A percentile compares a stretch with the other conserved stretches of the same genome.
phyloP scores from a whole-genome alignment of 2,329 filamentous ascomycete species.

The Ilyonectria mors-panacis region DNA sequence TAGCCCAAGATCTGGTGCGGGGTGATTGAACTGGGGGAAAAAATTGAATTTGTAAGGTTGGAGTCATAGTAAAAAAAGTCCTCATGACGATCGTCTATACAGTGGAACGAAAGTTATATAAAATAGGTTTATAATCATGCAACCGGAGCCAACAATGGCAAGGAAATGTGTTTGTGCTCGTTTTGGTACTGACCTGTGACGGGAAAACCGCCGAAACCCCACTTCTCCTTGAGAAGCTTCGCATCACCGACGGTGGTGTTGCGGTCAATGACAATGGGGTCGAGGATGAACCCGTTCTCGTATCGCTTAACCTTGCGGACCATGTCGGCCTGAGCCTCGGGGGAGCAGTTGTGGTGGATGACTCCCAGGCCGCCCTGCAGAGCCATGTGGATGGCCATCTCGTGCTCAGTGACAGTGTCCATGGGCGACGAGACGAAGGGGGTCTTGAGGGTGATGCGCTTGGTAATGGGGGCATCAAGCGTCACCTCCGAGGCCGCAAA shows the following conservation, averaged over 20 bases:
- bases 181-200: slow-evolving; percentile 86
- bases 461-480: slow-evolving; percentile 93
- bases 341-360: slow-evolving; percentile 99
- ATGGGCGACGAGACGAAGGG: slow-evolving; percentile 98
- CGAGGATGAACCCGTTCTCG: slow-evolving; percentile 98
- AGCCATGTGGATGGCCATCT: slow-evolving; percentile 99
- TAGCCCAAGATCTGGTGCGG: slow-evolving; percentile 39
- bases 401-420: slow-evolving; percentile 99
- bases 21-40: slow-evolving; percentile 28
- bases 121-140: slow-evolving; percentile 85
- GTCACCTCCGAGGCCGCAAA: slow-evolving; percentile 92
- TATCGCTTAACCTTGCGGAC: slow-evolving; percentile 99
- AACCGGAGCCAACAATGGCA: slow-evolving; percentile 49
- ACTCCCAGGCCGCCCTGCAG: slow-evolving; percentile 91
- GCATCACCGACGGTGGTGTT: slow-evolving; percentile 92
- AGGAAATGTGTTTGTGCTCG: slow-evolving; percentile 22
- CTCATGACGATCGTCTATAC: slow-evolving; percentile 89
- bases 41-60: slow-evolving; percentile 36
- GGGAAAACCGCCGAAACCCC: slow-evolving; percentile 98
- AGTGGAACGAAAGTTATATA: slow-evolving; percentile 99
- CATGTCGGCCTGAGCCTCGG: slow-evolving; percentile 98
- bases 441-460: slow-evolving; percentile 95
- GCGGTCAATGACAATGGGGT: slow-evolving; percentile 92
- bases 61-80: slow-evolving; percentile 65
- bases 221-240: slow-evolving; percentile 94